A percentile compares a stretch with the other conserved stretches of the same genome.
These are phyloP conservation scores for Suhomyces canberraensis DNA, from an alignment of 805 yeast genomes.

Conservation along the genomic window DNA sequence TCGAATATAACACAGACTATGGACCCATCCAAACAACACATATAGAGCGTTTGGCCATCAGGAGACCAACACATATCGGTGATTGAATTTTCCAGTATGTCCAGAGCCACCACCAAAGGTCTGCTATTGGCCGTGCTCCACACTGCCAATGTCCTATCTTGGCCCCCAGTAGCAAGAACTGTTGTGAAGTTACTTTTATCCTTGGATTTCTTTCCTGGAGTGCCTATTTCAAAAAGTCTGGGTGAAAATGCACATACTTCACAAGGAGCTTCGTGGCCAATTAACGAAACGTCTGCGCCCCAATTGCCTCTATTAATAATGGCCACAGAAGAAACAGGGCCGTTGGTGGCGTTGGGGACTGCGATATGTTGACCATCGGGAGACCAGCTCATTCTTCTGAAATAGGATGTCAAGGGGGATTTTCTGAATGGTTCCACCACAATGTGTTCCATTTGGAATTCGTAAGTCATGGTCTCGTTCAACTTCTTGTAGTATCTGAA, in stretches of 20 bases:
- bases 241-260: slow-evolving; percentile 80
- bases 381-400: slow-evolving; percentile 82
- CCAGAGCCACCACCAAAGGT: slow-evolving; percentile 78
- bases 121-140: slow-evolving; percentile 80
- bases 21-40: slow-evolving; percentile 82
- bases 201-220: slow-evolving; percentile 8
- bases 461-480: slow-evolving; percentile 58
- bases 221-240: slow-evolving; percentile 48
- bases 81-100: slow-evolving; percentile 70
- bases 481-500: slow-evolving; percentile 72
- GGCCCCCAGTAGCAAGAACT: slow-evolving; percentile 93
- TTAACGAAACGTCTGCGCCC: slow-evolving; percentile 67
- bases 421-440: slow-evolving; percentile 81
- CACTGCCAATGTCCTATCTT: slow-evolving; percentile 80
- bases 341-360: slow-evolving; percentile 81
- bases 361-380: slow-evolving; percentile 89
- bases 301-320: slow-evolving; percentile 75
- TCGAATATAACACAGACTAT: slow-evolving; percentile 68
- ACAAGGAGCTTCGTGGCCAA: slow-evolving; percentile 84
- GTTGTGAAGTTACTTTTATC: slow-evolving; percentile 47
- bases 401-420: slow-evolving; percentile 90
- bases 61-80: slow-evolving; percentile 91
- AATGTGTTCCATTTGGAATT: slow-evolving; percentile 82
- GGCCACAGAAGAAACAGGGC: slow-evolving; percentile 73
- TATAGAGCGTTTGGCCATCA: slow-evolving; percentile 67